Base-by-base conservation (phyloP, 148 eudicot species). In the Rhododendron kiyosumense region DNA sequence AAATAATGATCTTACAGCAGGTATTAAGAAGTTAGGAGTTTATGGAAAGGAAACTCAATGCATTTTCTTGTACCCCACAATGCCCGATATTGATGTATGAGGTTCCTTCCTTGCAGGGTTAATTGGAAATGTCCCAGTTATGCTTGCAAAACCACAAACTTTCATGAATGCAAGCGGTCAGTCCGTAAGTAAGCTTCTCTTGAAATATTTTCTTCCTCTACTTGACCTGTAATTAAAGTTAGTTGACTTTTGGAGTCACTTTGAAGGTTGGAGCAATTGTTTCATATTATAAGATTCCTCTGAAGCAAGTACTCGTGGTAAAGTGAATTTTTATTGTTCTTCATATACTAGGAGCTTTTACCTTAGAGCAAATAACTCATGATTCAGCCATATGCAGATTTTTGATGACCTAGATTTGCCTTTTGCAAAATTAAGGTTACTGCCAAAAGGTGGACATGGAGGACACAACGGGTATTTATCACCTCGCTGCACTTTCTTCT, bases 361-460 rank as follows among this genome's bases (percentile, higher is more conserved):
- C 69, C 9, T 81, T 43, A 34, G 14, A 71, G 81, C 69, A 82
- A 78, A 30, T 48, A 88, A 86, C 83, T 54, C 63, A 52, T 12
- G 14, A 81, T 81, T 46, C 83, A 30, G 28, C 76, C 48, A 54
- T 81, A 46, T 88, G 86, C 91, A 97, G 99, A 92, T 97, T 79
- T 97, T 89, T 87, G 99, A 97, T 85, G 99, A 97, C 89, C 76
- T 97, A 88, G 99, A 97, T 92, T 84, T 97, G 83, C 98, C 99
- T 61, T 97, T 97, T 86, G 98, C 94, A 54, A 97, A 90, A 91
- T 90, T 97, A 86, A 90, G 98, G 78, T 89, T 97, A 84, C 90
- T 94, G 89, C 98, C 99, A 17, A 97, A 97, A 90, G 99, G 99
- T 83, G 99, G 99, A 84, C 99, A 97, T 89, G 99, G 99, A 84